phyloP scores from a whole-genome alignment of 192 early-diverging fungal species.

The Coemansia sp. region DNA sequence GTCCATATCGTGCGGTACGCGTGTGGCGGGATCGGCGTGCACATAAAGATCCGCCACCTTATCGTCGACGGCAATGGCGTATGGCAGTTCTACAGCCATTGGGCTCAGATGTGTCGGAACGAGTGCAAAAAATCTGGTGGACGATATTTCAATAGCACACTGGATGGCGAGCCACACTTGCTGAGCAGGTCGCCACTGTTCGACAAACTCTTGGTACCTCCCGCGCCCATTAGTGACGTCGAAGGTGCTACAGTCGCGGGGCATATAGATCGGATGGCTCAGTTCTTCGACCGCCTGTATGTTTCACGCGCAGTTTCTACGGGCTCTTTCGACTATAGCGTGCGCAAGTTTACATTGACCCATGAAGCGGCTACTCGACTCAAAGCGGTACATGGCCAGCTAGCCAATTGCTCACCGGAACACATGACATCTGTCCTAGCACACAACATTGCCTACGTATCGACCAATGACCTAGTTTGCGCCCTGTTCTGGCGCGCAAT shows the following conservation, averaged over 20 bases:
- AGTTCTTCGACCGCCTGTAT: neutral
- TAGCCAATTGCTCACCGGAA: conserved; percentile 5
- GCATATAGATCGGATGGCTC: neutral
- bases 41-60: conserved; percentile 37
- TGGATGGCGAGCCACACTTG: neutral
- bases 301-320: no score
- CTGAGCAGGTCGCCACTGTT: neutral
- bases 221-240: neutral
- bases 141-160: neutral
- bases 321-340: neutral
- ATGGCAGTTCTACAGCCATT: conserved; percentile 25
- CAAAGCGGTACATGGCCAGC: conserved; percentile 12
- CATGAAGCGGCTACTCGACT: conserved; percentile 5
- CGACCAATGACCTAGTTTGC: conserved; percentile 34
- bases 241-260: neutral
- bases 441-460: conserved; percentile 17
- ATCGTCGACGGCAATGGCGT: conserved; percentile 27
- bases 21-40: conserved; percentile 34
- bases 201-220: neutral
- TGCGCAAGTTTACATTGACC: conserved; percentile 14
- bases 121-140: neutral
- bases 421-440: neutral
- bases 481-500: conserved; percentile 42
- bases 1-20: conserved; percentile 31
- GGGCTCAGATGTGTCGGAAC: conserved; percentile 19